A percentile compares a stretch with the other conserved stretches of the same genome.
These are phyloP conservation scores for Globisporangium abappressorium DNA, from an alignment of 352 stramenopile species.

Conservation along the genomic window DNA sequence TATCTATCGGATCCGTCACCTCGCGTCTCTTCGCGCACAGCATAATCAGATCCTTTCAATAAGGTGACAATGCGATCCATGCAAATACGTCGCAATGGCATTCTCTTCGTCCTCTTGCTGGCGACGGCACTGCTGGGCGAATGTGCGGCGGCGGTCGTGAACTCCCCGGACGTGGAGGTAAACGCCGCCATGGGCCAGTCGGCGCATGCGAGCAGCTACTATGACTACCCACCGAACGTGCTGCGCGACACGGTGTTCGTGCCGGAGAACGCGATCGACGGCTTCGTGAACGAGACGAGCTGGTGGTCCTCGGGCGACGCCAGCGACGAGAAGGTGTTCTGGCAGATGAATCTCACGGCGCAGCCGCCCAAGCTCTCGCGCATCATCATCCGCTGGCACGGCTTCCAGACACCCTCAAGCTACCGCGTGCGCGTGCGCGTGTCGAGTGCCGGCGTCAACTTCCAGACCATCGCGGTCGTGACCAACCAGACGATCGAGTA, in stretches of 20 bases:
- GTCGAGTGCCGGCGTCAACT: slow-evolving; percentile 57
- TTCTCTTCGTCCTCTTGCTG: slow-evolving; percentile 7
- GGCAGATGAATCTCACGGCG: slow-evolving; percentile 71
- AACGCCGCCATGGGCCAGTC: slow-evolving; percentile 56
- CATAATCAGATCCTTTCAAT: slow-evolving; percentile 1
- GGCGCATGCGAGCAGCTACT: slow-evolving; percentile 71
- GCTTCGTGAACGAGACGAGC: slow-evolving; percentile 63
- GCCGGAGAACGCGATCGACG: slow-evolving; percentile 65
- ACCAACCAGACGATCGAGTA: slow-evolving; percentile 40
- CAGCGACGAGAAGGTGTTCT: slow-evolving; percentile 44
- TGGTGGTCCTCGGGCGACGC: slow-evolving; percentile 74
- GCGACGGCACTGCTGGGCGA: neutral
- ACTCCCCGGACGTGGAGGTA: slow-evolving; percentile 63
- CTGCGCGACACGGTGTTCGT: slow-evolving; percentile 60
- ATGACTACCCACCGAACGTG: slow-evolving; percentile 60
- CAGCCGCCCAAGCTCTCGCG: slow-evolving; percentile 41
- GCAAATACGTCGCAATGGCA: neutral
- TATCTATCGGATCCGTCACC: neutral
- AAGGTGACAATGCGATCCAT: neutral
- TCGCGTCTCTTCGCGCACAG: slow-evolving; percentile 3
- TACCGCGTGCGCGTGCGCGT: slow-evolving; percentile 60
- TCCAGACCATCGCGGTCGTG: slow-evolving; percentile 54
- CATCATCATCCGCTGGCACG: slow-evolving; percentile 75
- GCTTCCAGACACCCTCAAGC: slow-evolving; percentile 52
- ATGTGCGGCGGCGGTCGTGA: slow-evolving; percentile 29